Base-by-base conservation (phyloP, 2,329 filamentous ascomycete species). In the Talaromyces funiculosus region DNA sequence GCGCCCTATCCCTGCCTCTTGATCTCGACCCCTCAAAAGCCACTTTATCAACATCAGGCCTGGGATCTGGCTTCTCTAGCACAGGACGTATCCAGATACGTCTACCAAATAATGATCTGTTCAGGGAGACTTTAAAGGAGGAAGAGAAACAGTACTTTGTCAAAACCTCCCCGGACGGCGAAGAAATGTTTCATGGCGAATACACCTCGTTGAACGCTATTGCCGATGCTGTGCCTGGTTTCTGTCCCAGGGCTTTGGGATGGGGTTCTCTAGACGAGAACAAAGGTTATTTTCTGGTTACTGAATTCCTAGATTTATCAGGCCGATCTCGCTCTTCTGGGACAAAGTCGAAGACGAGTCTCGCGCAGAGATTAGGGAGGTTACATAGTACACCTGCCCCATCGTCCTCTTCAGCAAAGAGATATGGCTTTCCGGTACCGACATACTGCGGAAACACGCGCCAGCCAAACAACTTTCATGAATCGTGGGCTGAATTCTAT, bases 401-500 rank as follows among this genome's bases (percentile, higher is more conserved):
- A 67, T 71, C 42, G 64, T 24, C 26, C 3, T 1, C 24, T 31
- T 24, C 31, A 53, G 20, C 54, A 65, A 65, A 64, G 18, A 82
- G 10, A 85, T 97, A 93, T 66, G 93, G 93, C 2, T 97, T 97
- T 69, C 89, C 90, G 0, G 87, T 88, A 0, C 78, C 88, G 0
- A 97, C 92, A 0, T 96, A 90, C 74, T 97, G 93, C 73, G 92
- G 92, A 2, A 84, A 90, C 49, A 94, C 90, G 7, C 83, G 82
- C 42, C 93, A 97, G 75, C 84, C 91, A 53, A 97, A 97, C 70
- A 77, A 77, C 0, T 96, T 84, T 77, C 83, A 80, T 53, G 76
- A 79, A 5, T 88, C 84, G 10, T 97, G 93, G 93, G 85, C 89
- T 0, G 86, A 90, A 0, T 97, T 97, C 69, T 97, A 90, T 71